Conservation (phyloP, 805 yeast species). For the Tetrapisispora taiwanensis region DNA sequence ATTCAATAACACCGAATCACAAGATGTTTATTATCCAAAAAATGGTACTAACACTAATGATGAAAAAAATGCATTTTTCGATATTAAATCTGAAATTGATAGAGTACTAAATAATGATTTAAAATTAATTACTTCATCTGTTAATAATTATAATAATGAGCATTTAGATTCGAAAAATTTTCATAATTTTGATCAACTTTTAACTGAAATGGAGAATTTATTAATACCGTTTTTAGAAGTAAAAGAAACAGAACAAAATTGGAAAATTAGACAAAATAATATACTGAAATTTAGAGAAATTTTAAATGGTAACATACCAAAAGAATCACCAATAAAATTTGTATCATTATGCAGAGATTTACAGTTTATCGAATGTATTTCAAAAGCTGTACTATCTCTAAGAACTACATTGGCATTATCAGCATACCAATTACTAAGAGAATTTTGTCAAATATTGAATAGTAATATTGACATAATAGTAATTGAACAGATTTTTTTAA, state of each 20-base stretch:
- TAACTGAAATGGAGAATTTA: slow-evolving; percentile 21
- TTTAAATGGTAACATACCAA: slow-evolving; percentile 46
- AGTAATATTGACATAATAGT: slow-evolving; percentile 23
- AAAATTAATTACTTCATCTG: neutral
- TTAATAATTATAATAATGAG: neutral
- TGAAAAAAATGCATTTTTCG: slow-evolving; percentile 7
- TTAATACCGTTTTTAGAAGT: slow-evolving; percentile 42
- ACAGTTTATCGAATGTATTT: slow-evolving; percentile 47
- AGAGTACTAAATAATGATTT: slow-evolving; percentile 5
- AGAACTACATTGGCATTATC: slow-evolving; percentile 74
- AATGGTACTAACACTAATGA: neutral
- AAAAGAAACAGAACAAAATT: slow-evolving; percentile 81
- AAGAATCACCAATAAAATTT: slow-evolving; percentile 31
- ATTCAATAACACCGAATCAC: neutral
- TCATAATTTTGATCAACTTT: slow-evolving; percentile 12
- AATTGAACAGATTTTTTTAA: slow-evolving; percentile 28
- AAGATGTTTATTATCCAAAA: too few species aligned
- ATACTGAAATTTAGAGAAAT: slow-evolving; percentile 47
- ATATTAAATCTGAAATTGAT: slow-evolving; percentile 15
- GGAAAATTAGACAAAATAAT: slow-evolving; percentile 62
- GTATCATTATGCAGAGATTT: slow-evolving; percentile 27
- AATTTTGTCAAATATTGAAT: slow-evolving; percentile 30
- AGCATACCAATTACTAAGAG: slow-evolving; percentile 71
- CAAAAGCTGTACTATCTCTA: slow-evolving; percentile 58
- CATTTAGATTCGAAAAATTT: slow-evolving; percentile 1